Base-by-base conservation (phyloP, 306 rosid genomes). In the Aeschynomene evenia region DNA sequence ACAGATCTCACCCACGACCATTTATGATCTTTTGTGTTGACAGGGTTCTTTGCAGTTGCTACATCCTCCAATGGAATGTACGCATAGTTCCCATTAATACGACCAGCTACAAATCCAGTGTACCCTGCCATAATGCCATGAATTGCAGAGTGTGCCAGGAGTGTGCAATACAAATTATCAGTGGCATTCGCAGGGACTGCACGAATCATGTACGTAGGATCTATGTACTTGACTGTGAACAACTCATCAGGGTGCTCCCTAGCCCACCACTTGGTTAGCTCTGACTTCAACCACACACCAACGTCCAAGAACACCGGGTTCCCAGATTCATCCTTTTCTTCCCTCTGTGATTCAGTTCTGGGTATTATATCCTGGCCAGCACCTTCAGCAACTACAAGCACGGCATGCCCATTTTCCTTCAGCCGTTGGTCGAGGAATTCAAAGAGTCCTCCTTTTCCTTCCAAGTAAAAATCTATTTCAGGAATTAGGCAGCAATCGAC, bases 1-100 rank as follows among this genome's bases (percentile, higher is more conserved):
- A 89, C 86, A 43, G 96, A 87, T 82, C 98, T 89, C 51, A 92
- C 85, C 96, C 96, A 92, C n/a, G 96, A 87, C 98, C 98, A 89
- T 60, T 77, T 85, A 72, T 86, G 96, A 67, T 88, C 96, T 49
- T 31, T 80, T 1, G 77, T 74, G 49, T 89, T 67, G 43, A 92
- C 96, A 4, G 62, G 82, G 72, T 85, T 88, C 64, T 79, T 86
- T 36, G 93, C 83, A 37, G 45, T 72, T 5, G 98, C 91, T 12
- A 89, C 89, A 70, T 89, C 96, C 57, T 85, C 84, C 71, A 92
- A 31, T n/a, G 87, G 91, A 76, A 92, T 89, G 82, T 92, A 88
- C 7, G 96, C 90, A 55, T 85, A 86, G 78, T 31, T 82, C 6
- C 87, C 89, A 76, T 86, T 90, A 36, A 90, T 40, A 63, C 91